Conservation (phyloP, 768 basidiomycete genomes). For the Leccinum subgranulosum region DNA sequence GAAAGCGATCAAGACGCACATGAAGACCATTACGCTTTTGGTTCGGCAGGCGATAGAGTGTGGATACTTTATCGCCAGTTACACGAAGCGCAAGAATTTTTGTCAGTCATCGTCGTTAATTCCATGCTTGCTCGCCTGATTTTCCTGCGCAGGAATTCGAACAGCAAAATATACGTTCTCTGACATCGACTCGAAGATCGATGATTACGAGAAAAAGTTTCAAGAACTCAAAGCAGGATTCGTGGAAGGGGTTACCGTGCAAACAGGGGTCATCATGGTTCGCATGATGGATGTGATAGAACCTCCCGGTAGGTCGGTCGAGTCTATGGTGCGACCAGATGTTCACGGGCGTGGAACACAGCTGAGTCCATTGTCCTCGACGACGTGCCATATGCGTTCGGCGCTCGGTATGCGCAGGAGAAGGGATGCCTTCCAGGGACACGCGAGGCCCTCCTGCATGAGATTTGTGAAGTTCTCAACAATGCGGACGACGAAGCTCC, state of each 20-base stretch:
- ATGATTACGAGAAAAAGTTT: no score
- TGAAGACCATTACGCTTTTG: no score
- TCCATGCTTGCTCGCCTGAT: neutral
- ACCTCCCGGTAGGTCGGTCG: neutral
- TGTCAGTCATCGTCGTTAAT: no score
- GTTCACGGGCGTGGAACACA: neutral
- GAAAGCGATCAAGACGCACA: no score
- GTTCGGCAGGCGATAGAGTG: no score
- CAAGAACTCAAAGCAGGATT: neutral
- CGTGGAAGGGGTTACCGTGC: neutral
- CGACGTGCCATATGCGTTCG: no score
- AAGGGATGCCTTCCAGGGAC: neutral
- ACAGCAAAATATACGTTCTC: neutral
- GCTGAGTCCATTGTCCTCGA: no score
- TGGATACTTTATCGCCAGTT: no score
- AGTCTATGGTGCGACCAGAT: neutral
- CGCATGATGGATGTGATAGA: neutral
- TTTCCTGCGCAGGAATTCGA: neutral
- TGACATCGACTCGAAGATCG: neutral
- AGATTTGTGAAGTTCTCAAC: neutral
- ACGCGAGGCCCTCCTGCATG: neutral
- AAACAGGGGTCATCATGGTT: neutral
- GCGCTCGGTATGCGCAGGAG: neutral
- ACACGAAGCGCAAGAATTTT: no score
- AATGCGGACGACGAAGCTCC: no score